Percentiles rank a stretch among this genome's conserved stretches.
phyloP scores from a whole-genome alignment of 1,284 basidiomycete genomes.

The Chalciporus sp. region DNA sequence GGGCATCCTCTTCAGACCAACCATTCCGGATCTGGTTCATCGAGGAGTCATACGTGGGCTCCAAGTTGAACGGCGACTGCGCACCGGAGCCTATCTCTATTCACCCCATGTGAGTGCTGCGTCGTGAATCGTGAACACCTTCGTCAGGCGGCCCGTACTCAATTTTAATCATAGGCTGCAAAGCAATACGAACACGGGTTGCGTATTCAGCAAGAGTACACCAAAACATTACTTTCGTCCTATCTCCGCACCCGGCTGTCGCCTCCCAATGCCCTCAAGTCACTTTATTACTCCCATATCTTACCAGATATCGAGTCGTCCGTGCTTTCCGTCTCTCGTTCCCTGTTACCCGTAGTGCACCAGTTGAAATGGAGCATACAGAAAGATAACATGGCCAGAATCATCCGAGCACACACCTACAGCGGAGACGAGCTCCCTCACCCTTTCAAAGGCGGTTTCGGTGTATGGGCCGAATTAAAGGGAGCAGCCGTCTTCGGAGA shows the following conservation, averaged over 20 bases:
- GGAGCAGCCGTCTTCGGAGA: slow-evolving; percentile 55
- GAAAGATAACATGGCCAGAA: slow-evolving; percentile 55
- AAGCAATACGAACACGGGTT: slow-evolving; percentile 44
- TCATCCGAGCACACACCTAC: slow-evolving; percentile 44
- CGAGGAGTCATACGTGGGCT: slow-evolving; percentile 68
- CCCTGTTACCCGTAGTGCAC: slow-evolving; percentile 45
- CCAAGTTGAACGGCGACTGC: slow-evolving; percentile 63
- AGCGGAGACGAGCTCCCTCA: slow-evolving; percentile 21
- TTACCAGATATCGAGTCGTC: slow-evolving; percentile 44
- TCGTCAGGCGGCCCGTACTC: neutral
- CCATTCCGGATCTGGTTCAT: slow-evolving; percentile 63
- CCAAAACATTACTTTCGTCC: slow-evolving; percentile 38
- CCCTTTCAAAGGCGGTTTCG: slow-evolving; percentile 39
- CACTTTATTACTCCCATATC: slow-evolving; percentile 39
- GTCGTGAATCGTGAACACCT: too few species aligned
- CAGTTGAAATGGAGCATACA: slow-evolving; percentile 55
- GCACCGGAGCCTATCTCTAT: slow-evolving; percentile 63
- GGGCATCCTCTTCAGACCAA: slow-evolving; percentile 60
- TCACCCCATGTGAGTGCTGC: slow-evolving; percentile 52
- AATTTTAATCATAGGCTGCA: slow-evolving; percentile 35
- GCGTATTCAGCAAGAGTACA: slow-evolving; percentile 41
- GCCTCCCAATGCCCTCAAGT: slow-evolving; percentile 29
- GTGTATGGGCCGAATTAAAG: slow-evolving; percentile 55
- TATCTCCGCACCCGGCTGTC: slow-evolving; percentile 39
- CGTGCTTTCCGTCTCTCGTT: slow-evolving; percentile 40